A percentile compares a stretch with the other conserved stretches of the same genome.
phyloP scores from a whole-genome alignment of 73 alveolate species.

The Blepharisma stoltei region DNA sequence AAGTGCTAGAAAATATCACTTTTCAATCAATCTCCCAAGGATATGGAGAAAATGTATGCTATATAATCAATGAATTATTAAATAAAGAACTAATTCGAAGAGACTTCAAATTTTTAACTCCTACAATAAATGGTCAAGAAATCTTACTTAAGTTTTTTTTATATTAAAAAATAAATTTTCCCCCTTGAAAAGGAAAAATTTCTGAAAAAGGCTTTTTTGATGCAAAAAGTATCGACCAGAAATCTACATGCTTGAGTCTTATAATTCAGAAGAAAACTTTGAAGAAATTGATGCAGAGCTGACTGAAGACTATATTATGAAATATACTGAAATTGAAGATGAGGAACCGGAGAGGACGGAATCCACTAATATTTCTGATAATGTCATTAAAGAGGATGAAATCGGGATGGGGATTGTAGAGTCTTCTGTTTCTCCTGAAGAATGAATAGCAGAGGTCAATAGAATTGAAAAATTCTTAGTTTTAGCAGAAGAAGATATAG shows the following conservation, averaged over 20 bases:
- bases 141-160: no score
- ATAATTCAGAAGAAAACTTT: not conserved
- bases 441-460: constrained; percentile 48
- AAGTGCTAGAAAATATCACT: constrained; percentile 53
- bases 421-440: constrained; percentile 46
- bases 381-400: not conserved
- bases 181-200: no score
- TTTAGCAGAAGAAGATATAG: not conserved
- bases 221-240: no score
- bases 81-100: constrained; percentile 83
- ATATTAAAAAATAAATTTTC: no score
- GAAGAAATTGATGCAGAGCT: constrained; percentile 30
- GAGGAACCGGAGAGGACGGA: constrained; percentile 14
- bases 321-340: constrained; percentile 38
- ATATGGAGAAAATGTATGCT: constrained; percentile 82
- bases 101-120: constrained; percentile 69
- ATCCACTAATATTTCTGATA: not conserved
- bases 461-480: constrained; percentile 34
- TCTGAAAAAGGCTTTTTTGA: no score
- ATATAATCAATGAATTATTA: constrained; percentile 71
- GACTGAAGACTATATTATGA: not conserved
- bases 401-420: constrained; percentile 24
- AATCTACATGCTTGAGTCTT: not conserved
- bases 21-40: constrained; percentile 41
- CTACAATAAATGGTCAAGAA: not conserved